Conservation (phyloP, 768 basidiomycete species). For the Gymnopilus dilepis region DNA sequence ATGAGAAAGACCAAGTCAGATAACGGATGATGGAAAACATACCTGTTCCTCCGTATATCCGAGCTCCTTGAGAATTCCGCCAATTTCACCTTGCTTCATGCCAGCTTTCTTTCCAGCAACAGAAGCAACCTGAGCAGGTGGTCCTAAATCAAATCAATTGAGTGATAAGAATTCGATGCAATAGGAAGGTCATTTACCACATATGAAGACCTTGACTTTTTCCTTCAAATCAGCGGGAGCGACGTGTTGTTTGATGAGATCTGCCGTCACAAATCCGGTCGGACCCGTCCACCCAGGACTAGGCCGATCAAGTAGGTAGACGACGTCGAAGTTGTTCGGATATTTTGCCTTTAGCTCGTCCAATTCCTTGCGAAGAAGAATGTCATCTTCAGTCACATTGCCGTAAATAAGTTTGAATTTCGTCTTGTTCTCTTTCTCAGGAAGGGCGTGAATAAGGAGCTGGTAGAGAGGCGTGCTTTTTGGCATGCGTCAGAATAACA, state of each 20-base stretch:
- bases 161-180: background rate
- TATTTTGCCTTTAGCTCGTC: constrained; percentile 71
- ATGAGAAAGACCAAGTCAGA: background rate
- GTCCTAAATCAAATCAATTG: constrained; percentile 49
- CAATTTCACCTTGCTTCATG: constrained; percentile 82
- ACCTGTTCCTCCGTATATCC: constrained; percentile 91
- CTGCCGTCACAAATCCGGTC: constrained; percentile 75
- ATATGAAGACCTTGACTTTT: constrained; percentile 89
- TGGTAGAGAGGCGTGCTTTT: constrained; percentile 84
- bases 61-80: constrained; percentile 84
- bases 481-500: constrained; percentile 11
- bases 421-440: constrained; percentile 84
- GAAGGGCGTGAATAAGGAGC: constrained; percentile 72
- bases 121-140: constrained; percentile 88
- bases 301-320: constrained; percentile 88
- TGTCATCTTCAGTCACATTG: constrained; percentile 89
- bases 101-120: constrained; percentile 90
- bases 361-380: constrained; percentile 82
- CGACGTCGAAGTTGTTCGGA: constrained; percentile 75
- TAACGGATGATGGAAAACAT: background rate
- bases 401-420: constrained; percentile 93
- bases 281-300: constrained; percentile 62
- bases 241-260: constrained; percentile 77
- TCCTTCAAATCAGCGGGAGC: constrained; percentile 65
- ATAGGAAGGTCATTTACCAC: constrained; percentile 57